phyloP scores from a whole-genome alignment of 441 rosid genomes.

The Gossypium laxum region DNA sequence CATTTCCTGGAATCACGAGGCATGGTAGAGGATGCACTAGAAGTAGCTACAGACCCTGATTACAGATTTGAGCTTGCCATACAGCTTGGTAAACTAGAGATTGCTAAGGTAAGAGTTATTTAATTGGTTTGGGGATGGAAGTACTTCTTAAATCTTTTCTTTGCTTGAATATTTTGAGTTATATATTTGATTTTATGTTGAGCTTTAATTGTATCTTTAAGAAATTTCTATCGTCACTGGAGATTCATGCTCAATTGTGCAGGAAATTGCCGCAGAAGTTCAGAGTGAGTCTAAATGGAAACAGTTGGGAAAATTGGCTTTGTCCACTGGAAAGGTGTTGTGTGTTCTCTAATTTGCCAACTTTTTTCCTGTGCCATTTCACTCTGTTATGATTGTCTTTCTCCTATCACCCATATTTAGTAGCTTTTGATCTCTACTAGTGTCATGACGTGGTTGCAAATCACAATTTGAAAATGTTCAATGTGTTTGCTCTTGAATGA shows the following conservation, averaged over 20 bases:
- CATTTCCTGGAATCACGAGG: constrained; percentile 95
- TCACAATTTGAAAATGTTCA: neutral
- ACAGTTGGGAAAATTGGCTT: constrained; percentile 89
- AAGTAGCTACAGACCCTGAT: constrained; percentile 95
- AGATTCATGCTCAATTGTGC: constrained; percentile 18
- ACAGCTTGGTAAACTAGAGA: constrained; percentile 81
- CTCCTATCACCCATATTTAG: neutral
- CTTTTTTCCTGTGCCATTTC: neutral
- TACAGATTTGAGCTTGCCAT: constrained; percentile 91
- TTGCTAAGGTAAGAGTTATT: constrained; percentile 58
- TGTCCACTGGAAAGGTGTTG: constrained; percentile 87
- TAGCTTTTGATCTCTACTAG: neutral
- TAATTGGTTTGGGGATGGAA: neutral
- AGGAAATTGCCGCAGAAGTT: constrained; percentile 80
- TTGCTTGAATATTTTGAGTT: constrained; percentile 2
- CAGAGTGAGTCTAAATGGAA: constrained; percentile 93
- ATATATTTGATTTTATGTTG: neutral
- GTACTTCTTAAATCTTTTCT: constrained; percentile 7
- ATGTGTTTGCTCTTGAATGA: neutral
- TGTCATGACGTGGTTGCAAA: neutral
- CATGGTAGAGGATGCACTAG: constrained; percentile 87
- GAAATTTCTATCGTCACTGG: constrained; percentile 1
- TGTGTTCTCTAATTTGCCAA: neutral
- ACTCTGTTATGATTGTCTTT: neutral
- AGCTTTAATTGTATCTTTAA: neutral